Conservation (phyloP, 2,329 filamentous ascomycete species). For the Aureobasidium pullulans region DNA sequence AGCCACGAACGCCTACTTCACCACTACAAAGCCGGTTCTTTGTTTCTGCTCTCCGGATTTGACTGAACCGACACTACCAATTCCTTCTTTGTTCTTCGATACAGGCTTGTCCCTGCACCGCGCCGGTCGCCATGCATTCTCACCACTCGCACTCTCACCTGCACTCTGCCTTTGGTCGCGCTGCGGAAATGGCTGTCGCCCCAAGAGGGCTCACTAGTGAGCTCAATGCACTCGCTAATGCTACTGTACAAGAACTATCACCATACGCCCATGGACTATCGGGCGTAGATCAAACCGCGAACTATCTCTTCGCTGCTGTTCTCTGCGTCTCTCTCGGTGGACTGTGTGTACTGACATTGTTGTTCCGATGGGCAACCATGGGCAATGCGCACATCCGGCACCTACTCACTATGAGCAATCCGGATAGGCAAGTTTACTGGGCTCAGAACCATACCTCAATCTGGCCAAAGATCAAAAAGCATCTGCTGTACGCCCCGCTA, state of each 20-base stretch:
- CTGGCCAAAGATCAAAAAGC: constrained; percentile 55
- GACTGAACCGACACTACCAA: constrained; percentile 3
- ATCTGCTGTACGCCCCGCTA: constrained; percentile 63
- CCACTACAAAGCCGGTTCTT: constrained; percentile 15
- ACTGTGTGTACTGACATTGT: constrained; percentile 31
- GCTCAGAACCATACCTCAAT: constrained; percentile 35
- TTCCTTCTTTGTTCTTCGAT: constrained; percentile 9
- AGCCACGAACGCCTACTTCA: constrained; percentile 4
- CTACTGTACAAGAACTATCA: constrained; percentile 11
- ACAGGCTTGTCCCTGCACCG: constrained; percentile 3
- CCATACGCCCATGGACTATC: constrained; percentile 36
- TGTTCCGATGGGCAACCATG: constrained; percentile 36
- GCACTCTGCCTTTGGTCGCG: constrained; percentile 7
- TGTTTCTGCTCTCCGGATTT: constrained; percentile 16
- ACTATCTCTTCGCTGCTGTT: constrained; percentile 41
- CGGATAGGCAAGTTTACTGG: constrained; percentile 39
- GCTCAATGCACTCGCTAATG: constrained; percentile 15
- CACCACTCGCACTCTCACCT: constrained; percentile 16
- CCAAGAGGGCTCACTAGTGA: constrained; percentile 11
- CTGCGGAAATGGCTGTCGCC: constrained; percentile 8
- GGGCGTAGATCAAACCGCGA: constrained; percentile 41
- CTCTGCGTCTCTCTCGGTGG: constrained; percentile 32
- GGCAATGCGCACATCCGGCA: constrained; percentile 38
- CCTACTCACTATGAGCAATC: constrained; percentile 36
- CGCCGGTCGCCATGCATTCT: constrained; percentile 18